Percentiles rank a stretch among this genome's conserved stretches.
These are phyloP conservation scores for Cercospora brassicicola DNA, from an alignment of 2,329 filamentous ascomycete species.

Conservation along the genomic window DNA sequence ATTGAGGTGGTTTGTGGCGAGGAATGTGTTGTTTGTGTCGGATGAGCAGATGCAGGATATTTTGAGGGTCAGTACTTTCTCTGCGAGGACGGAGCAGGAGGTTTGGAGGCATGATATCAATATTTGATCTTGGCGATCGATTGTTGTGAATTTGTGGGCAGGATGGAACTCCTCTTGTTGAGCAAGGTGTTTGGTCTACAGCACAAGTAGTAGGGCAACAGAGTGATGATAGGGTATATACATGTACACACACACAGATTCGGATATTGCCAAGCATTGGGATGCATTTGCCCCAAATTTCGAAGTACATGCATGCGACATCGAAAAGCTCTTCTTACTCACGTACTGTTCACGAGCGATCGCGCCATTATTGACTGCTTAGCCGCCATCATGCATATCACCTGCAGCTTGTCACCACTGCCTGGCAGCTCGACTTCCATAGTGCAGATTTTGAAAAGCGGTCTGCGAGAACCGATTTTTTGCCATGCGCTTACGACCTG, in stretches of 20 bases:
- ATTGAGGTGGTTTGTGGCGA: constrained; percentile 48
- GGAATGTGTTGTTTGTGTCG: constrained; percentile 47
- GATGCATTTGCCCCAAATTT: too few relatives aligned
- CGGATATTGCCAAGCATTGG: too few relatives aligned
- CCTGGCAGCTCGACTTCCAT: neutral
- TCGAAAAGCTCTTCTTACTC: too few relatives aligned
- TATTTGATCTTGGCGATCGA: constrained; percentile 18
- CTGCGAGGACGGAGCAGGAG: constrained; percentile 48
- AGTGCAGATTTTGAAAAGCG: neutral
- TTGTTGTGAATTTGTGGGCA: too few relatives aligned
- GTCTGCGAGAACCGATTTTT: neutral
- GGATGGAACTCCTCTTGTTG: too few relatives aligned
- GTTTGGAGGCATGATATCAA: constrained; percentile 53
- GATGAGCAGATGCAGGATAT: constrained; percentile 52
- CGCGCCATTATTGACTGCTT: neutral
- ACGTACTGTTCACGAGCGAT: neutral
- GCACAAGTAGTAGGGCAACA: too few relatives aligned
- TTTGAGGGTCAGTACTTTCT: constrained; percentile 48
- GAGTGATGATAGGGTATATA: too few relatives aligned
- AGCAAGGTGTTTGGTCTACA: too few relatives aligned
- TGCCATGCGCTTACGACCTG: neutral
- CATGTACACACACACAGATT: too few relatives aligned
- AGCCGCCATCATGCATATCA: neutral
- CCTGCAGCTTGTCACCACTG: neutral
- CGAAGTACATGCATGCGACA: too few relatives aligned